Evolutionary conservation across 345 rosid genomes (phyloP).

Genomic region (Microthlaspi erraticum): DNA sequence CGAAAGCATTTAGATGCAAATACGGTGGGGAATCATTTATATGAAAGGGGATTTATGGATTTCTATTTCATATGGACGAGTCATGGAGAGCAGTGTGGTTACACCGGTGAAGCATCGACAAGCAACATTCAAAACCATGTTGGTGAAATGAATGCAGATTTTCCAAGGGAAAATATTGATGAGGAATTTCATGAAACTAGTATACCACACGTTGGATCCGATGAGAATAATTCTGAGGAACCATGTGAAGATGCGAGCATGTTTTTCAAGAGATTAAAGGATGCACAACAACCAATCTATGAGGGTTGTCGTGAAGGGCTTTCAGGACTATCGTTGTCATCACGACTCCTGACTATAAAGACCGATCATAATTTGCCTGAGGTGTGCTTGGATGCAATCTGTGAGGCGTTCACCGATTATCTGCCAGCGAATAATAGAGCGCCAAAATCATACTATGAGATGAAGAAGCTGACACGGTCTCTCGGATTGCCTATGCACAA

Average conservation of each 20-base stretch:
- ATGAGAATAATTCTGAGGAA: not conserved
- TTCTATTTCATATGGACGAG: not conserved
- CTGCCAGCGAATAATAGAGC: too few species aligned
- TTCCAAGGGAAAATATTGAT: not conserved
- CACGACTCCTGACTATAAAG: not conserved
- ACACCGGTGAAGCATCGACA: not conserved
- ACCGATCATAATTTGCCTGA: not conserved
- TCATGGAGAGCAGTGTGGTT: too few species aligned
- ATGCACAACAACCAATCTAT: constrained; percentile 1
- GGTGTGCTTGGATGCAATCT: not conserved
- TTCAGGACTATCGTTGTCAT: too few species aligned
- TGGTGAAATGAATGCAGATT: not conserved
- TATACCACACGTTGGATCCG: not conserved
- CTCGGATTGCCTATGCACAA: too few species aligned
- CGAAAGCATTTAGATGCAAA: not conserved
- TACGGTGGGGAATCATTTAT: not conserved
- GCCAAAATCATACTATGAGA: too few species aligned
- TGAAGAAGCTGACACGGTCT: too few species aligned
- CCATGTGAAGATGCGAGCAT: not conserved
- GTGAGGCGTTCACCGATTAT: not conserved
- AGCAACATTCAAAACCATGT: not conserved
- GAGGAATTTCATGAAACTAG: too few species aligned
- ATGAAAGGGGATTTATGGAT: not conserved
- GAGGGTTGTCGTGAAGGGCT: not conserved
- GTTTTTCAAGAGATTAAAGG: not conserved